Evolutionary conservation across 2,329 filamentous ascomycete genomes (phyloP).

Genomic region (Trichophyton verrucosum): DNA sequence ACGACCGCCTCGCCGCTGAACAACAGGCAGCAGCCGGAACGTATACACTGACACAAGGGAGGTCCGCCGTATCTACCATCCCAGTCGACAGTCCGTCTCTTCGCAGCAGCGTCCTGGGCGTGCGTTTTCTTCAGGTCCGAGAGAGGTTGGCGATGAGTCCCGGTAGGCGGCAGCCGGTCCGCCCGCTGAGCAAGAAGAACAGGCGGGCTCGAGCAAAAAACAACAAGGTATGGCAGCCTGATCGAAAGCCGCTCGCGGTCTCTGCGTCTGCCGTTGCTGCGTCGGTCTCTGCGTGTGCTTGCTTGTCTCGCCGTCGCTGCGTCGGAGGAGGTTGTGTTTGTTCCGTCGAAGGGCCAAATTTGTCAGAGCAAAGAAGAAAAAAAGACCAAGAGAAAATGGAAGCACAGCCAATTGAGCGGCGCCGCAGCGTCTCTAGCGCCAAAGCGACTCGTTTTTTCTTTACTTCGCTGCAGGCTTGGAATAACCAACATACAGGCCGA

Average conservation of each 20-base stretch:
- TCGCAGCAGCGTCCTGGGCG: background rate
- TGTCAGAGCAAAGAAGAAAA: slow-evolving; percentile 4
- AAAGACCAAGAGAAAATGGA: slow-evolving; percentile 2
- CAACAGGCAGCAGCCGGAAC: background rate
- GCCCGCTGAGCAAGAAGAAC: background rate
- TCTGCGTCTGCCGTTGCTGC: too few species aligned
- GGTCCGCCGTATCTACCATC: background rate
- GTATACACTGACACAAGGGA: background rate
- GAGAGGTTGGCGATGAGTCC: background rate
- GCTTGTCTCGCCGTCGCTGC: too few species aligned
- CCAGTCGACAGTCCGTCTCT: background rate
- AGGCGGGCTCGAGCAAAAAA: too few species aligned
- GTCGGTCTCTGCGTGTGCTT: too few species aligned
- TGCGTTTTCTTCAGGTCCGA: background rate
- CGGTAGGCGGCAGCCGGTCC: background rate
- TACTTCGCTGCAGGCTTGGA: background rate
- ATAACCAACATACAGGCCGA: too few species aligned
- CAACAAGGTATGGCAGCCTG: background rate
- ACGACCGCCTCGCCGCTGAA: background rate
- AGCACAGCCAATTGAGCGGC: background rate
- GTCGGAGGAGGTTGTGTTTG: background rate
- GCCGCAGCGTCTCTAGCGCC: background rate
- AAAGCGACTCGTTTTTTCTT: background rate
- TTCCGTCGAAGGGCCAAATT: background rate
- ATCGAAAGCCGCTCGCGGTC: too few species aligned